These are phyloP conservation scores for Orychophragmus violaceus DNA, from an alignment of 345 rosid genomes.

Conservation along the genomic window DNA sequence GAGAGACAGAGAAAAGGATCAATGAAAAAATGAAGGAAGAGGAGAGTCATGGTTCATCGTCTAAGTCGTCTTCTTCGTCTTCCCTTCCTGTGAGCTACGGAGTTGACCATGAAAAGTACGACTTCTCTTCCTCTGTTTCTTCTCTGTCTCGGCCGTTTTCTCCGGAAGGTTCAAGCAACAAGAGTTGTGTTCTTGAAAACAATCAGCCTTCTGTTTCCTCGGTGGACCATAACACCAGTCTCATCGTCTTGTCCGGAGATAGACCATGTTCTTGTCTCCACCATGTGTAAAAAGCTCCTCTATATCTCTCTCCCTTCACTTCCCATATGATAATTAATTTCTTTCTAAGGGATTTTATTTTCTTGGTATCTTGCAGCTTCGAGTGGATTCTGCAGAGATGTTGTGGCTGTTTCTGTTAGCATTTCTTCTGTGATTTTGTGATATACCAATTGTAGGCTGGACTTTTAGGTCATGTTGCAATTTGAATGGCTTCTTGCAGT, in stretches of 20 bases:
- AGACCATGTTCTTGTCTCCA: conserved; percentile 27
- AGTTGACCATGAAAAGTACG: conserved; percentile 23
- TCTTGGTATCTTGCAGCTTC: conserved; percentile 17
- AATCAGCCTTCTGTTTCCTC: conserved; percentile 14
- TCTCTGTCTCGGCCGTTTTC: conserved; percentile 24
- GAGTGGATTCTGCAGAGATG: conserved; percentile 25
- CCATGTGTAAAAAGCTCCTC: conserved; percentile 9
- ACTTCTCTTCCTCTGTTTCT: conserved; percentile 23
- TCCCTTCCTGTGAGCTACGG: conserved; percentile 29
- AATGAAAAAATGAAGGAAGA: conserved; percentile 20
- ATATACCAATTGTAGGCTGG: neutral
- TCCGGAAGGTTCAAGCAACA: conserved; percentile 16
- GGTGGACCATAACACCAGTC: conserved; percentile 1
- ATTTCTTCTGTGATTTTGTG: neutral
- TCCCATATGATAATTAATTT: neutral
- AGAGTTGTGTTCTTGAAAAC: conserved; percentile 5
- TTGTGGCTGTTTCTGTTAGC: conserved; percentile 19
- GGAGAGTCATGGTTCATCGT: conserved; percentile 6
- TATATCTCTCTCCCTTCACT: neutral
- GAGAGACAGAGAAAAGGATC: neutral
- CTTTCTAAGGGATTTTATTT: neutral
- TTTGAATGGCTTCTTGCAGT: too few species aligned
- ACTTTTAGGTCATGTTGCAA: neutral
- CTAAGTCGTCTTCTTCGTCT: conserved; percentile 17
- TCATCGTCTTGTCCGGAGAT: neutral